phyloP scores from a whole-genome alignment of 345 rosid species.

The Dipteronia dyeriana region DNA sequence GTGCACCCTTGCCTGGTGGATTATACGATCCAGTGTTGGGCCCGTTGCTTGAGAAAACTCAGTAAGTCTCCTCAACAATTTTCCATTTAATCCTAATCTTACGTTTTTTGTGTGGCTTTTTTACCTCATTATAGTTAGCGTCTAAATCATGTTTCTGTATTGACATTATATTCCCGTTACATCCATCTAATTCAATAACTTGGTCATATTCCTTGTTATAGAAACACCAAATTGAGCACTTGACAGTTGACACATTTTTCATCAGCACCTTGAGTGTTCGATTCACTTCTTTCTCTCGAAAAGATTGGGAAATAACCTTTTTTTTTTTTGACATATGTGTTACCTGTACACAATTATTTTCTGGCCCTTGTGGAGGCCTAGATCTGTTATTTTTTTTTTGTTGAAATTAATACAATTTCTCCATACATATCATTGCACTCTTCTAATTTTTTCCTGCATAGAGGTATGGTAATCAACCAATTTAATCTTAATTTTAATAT shows the following conservation, averaged over 20 bases:
- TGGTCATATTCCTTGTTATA: neutral
- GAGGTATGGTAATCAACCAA: neutral
- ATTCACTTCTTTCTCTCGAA: neutral
- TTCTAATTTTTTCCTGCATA: neutral
- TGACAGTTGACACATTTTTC: neutral
- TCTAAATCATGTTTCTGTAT: neutral
- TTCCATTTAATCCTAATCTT: neutral
- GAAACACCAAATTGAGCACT: neutral
- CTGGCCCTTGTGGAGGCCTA: neutral
- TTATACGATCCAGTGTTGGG: constrained; percentile 17
- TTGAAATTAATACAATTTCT: neutral
- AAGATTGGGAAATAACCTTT: neutral
- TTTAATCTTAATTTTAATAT: too few species aligned
- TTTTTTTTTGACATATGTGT: neutral
- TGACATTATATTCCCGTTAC: neutral
- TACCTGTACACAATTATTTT: neutral
- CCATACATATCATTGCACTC: neutral
- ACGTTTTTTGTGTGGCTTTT: neutral
- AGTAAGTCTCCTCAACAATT: neutral
- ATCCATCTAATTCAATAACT: too few species aligned
- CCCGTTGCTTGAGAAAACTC: constrained; percentile 8
- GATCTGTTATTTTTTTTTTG: too few species aligned
- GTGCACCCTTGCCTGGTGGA: constrained; percentile 21
- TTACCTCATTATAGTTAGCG: neutral
- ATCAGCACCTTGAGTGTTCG: neutral